These are phyloP conservation scores for Colletotrichum theobromicola DNA, from an alignment of 2,329 filamentous ascomycete species.

Conservation along the genomic window DNA sequence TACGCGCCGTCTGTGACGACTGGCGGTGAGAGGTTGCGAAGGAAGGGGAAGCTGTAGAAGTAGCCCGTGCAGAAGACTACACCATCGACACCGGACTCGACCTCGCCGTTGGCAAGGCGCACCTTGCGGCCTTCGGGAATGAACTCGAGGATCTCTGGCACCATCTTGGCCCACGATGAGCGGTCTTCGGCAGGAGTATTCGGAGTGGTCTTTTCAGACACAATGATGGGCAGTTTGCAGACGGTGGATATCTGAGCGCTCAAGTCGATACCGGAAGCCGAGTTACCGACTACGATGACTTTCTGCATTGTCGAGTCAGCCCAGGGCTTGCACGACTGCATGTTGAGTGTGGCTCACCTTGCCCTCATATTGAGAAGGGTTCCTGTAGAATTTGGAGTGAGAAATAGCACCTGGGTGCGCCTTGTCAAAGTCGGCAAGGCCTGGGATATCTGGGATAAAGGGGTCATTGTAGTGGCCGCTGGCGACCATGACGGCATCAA, in stretches of 20 bases:
- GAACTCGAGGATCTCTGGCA: conserved; percentile 53
- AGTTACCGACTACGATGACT: conserved; percentile 71
- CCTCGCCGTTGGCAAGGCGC: conserved; percentile 67
- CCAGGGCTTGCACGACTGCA: rapidly evolving
- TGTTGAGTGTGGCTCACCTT: conserved; percentile 27
- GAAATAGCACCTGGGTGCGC: conserved; percentile 54
- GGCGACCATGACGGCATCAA: conserved; percentile 68
- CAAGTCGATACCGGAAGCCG: conserved; percentile 73
- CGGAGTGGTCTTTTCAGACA: conserved; percentile 51
- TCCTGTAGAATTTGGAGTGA: conserved; percentile 74
- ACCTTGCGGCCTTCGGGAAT: conserved; percentile 49
- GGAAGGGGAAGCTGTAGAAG: conserved; percentile 82
- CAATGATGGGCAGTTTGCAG: conserved; percentile 59
- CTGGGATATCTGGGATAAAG: conserved; percentile 60
- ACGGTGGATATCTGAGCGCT: conserved; percentile 65
- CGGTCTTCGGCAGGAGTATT: conserved; percentile 27
- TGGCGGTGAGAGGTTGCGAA: conserved; percentile 48
- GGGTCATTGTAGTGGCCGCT: conserved; percentile 69
- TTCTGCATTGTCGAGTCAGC: conserved; percentile 49
- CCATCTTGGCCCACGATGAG: conserved; percentile 34
- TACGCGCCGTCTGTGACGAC: conserved; percentile 65
- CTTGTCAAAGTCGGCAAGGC: conserved; percentile 57
- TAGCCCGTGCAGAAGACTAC: conserved; percentile 92
- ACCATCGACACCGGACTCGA: conserved; percentile 73
- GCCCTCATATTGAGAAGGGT: conserved; percentile 33